A percentile compares a stretch with the other conserved stretches of the same genome.
These are phyloP conservation scores for Amphichorda felina DNA, from an alignment of 2,329 filamentous ascomycete genomes.

Conservation along the genomic window DNA sequence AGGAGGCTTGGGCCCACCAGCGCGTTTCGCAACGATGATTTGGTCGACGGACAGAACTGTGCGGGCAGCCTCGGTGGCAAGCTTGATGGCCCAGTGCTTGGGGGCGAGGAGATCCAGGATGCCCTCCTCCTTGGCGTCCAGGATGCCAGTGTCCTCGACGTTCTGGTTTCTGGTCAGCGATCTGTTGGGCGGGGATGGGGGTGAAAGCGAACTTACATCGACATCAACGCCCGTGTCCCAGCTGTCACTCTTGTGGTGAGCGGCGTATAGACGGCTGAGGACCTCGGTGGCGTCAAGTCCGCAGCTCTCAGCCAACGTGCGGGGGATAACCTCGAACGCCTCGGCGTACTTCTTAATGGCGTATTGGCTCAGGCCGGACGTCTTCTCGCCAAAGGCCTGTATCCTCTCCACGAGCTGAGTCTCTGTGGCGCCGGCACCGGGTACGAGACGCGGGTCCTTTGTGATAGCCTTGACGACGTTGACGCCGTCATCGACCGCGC, in stretches of 20 bases:
- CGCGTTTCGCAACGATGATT: slow-evolving; percentile 96
- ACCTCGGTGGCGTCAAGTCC: slow-evolving; percentile 97
- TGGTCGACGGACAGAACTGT: slow-evolving; percentile 95
- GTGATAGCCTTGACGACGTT: slow-evolving; percentile 99
- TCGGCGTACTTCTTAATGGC: slow-evolving; percentile 96
- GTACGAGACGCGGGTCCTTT: slow-evolving; percentile 79
- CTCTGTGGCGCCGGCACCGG: slow-evolving; percentile 89
- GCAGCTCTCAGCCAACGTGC: slow-evolving; percentile 87
- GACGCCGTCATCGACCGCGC: slow-evolving; percentile 94
- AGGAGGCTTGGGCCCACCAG: slow-evolving; percentile 92
- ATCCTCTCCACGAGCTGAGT: slow-evolving; percentile 89
- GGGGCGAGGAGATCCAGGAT: slow-evolving; percentile 86
- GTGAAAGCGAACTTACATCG: slow-evolving; percentile 40
- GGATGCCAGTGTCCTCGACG: slow-evolving; percentile 63
- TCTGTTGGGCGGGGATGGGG: neutral
- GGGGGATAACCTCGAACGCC: slow-evolving; percentile 92
- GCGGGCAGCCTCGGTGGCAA: slow-evolving; percentile 87
- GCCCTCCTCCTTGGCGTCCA: slow-evolving; percentile 78
- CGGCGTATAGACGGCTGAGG: slow-evolving; percentile 81
- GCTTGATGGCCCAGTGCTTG: slow-evolving; percentile 94
- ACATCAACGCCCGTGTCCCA: slow-evolving; percentile 93
- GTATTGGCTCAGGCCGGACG: slow-evolving; percentile 85
- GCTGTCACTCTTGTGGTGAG: slow-evolving; percentile 77
- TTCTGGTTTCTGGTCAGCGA: slow-evolving; percentile 35
- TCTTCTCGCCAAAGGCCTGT: slow-evolving; percentile 82